Evolutionary conservation across 768 basidiomycete genomes (phyloP), one percentile per base, ranked within the genome.

Genomic region (Gloeopeniophorella convolvens): DNA sequence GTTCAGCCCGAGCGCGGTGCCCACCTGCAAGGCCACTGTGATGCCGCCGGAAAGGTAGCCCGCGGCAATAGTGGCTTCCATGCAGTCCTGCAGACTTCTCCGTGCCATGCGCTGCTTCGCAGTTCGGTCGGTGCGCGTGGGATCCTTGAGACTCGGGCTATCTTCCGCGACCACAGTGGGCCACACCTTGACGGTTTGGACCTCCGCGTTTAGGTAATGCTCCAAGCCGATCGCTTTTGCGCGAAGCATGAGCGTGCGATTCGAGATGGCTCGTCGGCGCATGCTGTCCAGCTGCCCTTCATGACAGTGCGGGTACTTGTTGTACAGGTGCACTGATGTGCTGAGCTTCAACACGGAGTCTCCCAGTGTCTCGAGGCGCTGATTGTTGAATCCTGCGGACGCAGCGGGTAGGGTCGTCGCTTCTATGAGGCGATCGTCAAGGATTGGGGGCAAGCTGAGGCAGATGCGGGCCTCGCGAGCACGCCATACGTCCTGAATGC

Each of bases 351-450:
- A 71, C 1, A 91, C 87, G 0, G 84, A 78, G 60, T 95, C 92
- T 8, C 92, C 92, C 6, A 94, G 70, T 0, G 89, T 92, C 64
- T 95, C 92, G 48, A 94, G 64, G 0, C 88, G 79, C 60, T 95
- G 89, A 55, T 93, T 94, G 65, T 76, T 88, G 68, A 79, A 89
- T 8, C 76, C 75, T 6, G 79, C 74, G 28, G 61, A 62, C 5
- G 83, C 75, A 30, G 73, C 72, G 1, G 91, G 92, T 10, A 90
- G 68, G 1, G 88, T 90, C 20, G 88, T 73, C 5, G 87, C 88
- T 61, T 91, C 83, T 2, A 82, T 71, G 37, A 91, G 72, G 6
- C 79, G 69, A 33, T 79, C 69, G 30, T 77, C 73, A 2, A 63
- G 56, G 42, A 91, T 77, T 1, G 74, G 66, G 3, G 87, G 85